Base-by-base conservation (phyloP, 768 basidiomycete genomes). In the Russula olivacea region DNA sequence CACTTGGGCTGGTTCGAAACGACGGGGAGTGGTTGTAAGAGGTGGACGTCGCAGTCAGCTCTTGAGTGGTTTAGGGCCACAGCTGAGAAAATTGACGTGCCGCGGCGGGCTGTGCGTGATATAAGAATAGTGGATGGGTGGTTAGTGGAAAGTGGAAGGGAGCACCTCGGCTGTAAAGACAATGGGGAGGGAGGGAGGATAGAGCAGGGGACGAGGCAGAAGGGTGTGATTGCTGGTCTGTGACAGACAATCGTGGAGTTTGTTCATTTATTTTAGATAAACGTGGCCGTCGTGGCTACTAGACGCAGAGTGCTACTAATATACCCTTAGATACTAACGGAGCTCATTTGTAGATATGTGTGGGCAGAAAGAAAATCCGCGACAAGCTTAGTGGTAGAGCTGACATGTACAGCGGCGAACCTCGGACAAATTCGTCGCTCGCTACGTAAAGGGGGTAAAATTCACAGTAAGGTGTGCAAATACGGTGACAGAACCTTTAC, bases 1-100 rank as follows among this genome's bases (percentile, higher is more conserved):
- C 92, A 95, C 75, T 78, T 95, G 15, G 92, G 92, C 41, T 95
- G 92, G 92, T 93, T 91, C 69, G 83, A 88, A 73, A 72, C 69
- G 23, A 58, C 65, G 15, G 68, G 63, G 21, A 47, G 66, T 1
- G 72, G 73, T 17, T 71, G 72, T 3, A 52, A n/a, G 50, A 76
- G 89, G 55, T 93, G 91, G 91, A 79, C 88, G 51, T 82, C 78
- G 15, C 76, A 79, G 65, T 91, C 91, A 9, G 85, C 88, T 6
- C 71, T 91, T 8, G 87, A 93, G 72, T 93, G 87, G 88, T 69
- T 91, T 52, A 79, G 76, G 63, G 78, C 87, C 32, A 77, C 81
- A 38, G 84, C 80, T 25, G 81, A 86, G 55, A 80, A 81, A 43
- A 53, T 88, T 25, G 74, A 80, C 17, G 74, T 73, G 38, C 72